Evolutionary conservation across 441 rosid genomes (phyloP), one percentile per base, ranked within the genome.

Genomic region (Populus hybrid): DNA sequence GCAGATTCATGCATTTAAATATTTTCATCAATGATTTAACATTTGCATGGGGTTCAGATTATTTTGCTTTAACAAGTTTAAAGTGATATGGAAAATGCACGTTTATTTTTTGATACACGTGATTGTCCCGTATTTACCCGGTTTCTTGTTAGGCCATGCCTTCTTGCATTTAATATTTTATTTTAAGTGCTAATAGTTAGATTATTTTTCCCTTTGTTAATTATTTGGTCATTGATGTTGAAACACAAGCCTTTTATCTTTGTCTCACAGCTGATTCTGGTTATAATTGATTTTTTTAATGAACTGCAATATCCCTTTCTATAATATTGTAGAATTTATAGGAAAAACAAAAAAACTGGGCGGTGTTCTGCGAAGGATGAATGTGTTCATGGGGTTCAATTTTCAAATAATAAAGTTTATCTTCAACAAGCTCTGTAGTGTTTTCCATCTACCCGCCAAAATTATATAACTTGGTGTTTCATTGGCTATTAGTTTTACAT

Each of bases 401-500:
- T 16, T 46, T 16, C 59, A 50, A 16, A 50, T 50, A 50, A 50
- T n/a, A 50, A 3, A 16, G 7, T n/a, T 50, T 50, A 42, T 16
- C 59, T 50, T 50, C n/a, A 50, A 50, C 59, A 50, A 14, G 19
- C 59, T 1, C 6, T 50, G 59, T 6, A 50, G 59, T n/a, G n/a
- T n/a, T 50, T 50, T 50, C 59, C 59, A 50, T 50, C n/a, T 50
- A 28, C 30, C 28, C 35, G 23, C 63, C 24, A n/a, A 70, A 21
- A 66, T 32, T 72, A 4, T 38, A 74, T 67, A 69, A 12, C 24
- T 73, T 59, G 42, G 42, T 21, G n/a, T 57, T 40, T 32, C 21
- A 28, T 35, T 75, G 66, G 63, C 50, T 76, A 69, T 46, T 68
- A 63, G 38, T 81, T 68, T 84, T 64, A 72, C 80, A 72, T 66